Base-by-base conservation (phyloP, 2,329 filamentous ascomycete species). In the Botrytis paeoniae region DNA sequence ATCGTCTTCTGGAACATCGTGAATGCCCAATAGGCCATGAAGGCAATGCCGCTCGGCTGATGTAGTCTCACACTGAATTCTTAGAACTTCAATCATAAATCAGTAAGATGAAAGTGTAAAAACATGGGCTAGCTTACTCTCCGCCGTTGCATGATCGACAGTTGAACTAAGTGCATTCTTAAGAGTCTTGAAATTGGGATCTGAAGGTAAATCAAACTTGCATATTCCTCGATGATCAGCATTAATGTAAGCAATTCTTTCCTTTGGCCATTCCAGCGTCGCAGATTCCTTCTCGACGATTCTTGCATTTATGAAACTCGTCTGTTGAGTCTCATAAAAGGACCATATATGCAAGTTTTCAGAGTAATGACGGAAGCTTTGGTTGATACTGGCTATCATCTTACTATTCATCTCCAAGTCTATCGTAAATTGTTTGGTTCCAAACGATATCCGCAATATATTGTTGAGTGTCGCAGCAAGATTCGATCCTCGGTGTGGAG, bases 341-440 rank as follows among this genome's bases (percentile, higher is more conserved):
- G 85, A 86, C 64, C 80, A 78, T 3, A 83, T 80, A 4, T 79
- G 71, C 5, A 83, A 57, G 37, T 80, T 79, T 5, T 78, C 75
- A 0, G 81, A 81, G 73, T 82, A 76, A 65, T 85, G 81, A 0
- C 82, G 82, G 74, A 86, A 87, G 43, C 81, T 76, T 4, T 85
- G 83, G 75, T 86, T 86, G 71, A 86, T 81, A 4, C 81, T 77
- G 62, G 81, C 75, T 14, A 86, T 69, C 0, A 80, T 74, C 7
- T 74, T 72, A 6, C 84, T 84, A 68, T 81, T 81, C 14, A 77
- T 77, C 18, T 77, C 76, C 4, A 86, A 75, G 39, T 86, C 83
- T 1, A 75, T 73, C 10, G 86, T 78, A 69, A 82, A 86, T 9
- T 79, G 76, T 71, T 82, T 83, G 25, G 75, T 76, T 32, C 54